Conservation (phyloP, 176 grass and related monocot species). For the Bolboschoenus planiculmis region DNA sequence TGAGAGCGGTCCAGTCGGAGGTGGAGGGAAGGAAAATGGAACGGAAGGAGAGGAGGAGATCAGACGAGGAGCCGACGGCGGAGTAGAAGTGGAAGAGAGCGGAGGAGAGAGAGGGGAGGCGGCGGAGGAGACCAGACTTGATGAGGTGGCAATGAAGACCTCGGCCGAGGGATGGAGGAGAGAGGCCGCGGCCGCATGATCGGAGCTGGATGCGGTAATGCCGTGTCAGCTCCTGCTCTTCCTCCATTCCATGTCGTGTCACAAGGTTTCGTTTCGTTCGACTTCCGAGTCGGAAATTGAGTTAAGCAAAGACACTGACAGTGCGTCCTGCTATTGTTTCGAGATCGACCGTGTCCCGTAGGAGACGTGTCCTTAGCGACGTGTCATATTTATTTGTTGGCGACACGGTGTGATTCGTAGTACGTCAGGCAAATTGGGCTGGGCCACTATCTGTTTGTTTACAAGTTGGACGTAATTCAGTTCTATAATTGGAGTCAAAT, state of each 20-base stretch:
- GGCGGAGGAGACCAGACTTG: no score
- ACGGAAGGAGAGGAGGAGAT: no score
- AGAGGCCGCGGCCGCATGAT: slow-evolving; percentile 44
- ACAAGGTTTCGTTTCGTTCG: background rate
- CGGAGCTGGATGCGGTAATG: slow-evolving; percentile 32
- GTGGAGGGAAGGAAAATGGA: no score
- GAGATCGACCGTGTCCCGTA: background rate
- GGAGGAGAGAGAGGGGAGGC: no score
- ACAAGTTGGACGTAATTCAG: no score
- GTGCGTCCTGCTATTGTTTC: background rate
- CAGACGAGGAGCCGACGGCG: no score
- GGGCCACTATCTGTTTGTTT: no score
- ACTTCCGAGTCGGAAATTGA: background rate
- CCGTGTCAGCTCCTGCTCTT: background rate
- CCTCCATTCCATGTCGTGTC: background rate
- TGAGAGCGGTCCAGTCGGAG: no score
- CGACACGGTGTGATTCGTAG: background rate
- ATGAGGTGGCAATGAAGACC: no score
- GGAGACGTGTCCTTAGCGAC: background rate
- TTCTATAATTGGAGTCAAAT: no score
- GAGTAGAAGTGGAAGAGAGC: no score
- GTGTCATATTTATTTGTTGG: background rate
- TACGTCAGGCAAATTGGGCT: background rate
- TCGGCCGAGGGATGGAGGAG: no score
- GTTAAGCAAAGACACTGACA: background rate